phyloP scores from a whole-genome alignment of 768 basidiomycete genomes.

The Sporobolomyces pararoseus region DNA sequence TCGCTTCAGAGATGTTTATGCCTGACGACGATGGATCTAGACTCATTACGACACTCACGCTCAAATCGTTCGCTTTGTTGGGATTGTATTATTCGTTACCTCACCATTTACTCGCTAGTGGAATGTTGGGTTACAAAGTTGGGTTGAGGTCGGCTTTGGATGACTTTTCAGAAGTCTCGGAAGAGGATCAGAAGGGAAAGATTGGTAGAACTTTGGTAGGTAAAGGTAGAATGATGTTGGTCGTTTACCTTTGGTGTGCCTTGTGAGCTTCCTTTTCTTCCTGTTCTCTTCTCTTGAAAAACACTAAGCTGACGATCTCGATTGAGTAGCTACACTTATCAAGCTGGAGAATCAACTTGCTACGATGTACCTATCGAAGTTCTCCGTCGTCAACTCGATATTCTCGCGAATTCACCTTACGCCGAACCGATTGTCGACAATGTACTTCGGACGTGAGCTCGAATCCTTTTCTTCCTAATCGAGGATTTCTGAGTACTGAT shows the following conservation, averaged over 20 bases:
- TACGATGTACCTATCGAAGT: slow-evolving; percentile 8
- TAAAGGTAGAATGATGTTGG: slow-evolving; percentile 17
- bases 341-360: slow-evolving; percentile 11
- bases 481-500: no score
- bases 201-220: slow-evolving; percentile 6
- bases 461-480: no score
- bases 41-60: neutral
- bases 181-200: slow-evolving; percentile 17
- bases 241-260: slow-evolving; percentile 22
- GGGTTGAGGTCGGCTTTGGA: slow-evolving; percentile 16
- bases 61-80: slow-evolving; percentile 33
- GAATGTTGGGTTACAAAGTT: slow-evolving; percentile 11
- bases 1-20: slow-evolving; percentile 22
- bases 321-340: slow-evolving; percentile 31
- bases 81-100: slow-evolving; percentile 29
- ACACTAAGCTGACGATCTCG: neutral
- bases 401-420: neutral
- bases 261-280: slow-evolving; percentile 20
- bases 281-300: neutral
- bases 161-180: slow-evolving; percentile 15
- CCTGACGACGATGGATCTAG: slow-evolving; percentile 2
- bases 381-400: slow-evolving; percentile 24
- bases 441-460: slow-evolving; percentile 23
- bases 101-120: slow-evolving; percentile 15
- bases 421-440: slow-evolving; percentile 18